These are phyloP conservation scores for Penicillium lividum DNA, from an alignment of 495 filamentous ascomycete genomes.

Conservation along the genomic window DNA sequence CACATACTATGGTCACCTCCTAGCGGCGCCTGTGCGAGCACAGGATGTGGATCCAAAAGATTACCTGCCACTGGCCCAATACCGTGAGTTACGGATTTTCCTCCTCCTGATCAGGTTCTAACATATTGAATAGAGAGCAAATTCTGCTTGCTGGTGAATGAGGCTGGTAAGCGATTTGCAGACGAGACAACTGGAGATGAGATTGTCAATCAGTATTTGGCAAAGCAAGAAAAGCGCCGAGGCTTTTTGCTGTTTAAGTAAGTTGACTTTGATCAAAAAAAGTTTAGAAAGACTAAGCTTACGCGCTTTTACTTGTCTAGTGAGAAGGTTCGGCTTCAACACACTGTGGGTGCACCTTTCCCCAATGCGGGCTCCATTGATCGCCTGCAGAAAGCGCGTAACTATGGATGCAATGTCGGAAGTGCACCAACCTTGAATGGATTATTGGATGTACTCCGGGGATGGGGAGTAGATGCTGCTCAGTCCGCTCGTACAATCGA, in stretches of 20 bases:
- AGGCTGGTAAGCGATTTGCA: conserved; percentile 20
- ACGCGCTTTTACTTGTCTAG: not conserved
- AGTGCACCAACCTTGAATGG: conserved; percentile 18
- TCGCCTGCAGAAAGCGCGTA: conserved; percentile 28
- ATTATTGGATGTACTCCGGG: conserved; percentile 13
- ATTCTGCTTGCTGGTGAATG: conserved; percentile 25
- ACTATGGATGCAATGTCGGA: conserved; percentile 29
- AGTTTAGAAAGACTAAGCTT: not conserved
- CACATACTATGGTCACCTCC: conserved; percentile 28
- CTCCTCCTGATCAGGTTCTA: not conserved
- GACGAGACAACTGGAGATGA: conserved; percentile 30
- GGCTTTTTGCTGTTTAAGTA: conserved; percentile 31
- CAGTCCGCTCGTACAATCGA: conserved; percentile 19
- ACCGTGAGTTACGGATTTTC: conserved; percentile 12
- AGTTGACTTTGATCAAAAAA: not conserved
- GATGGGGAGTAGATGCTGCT: conserved; percentile 21
- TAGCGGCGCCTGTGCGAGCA: conserved; percentile 23
- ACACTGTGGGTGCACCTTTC: conserved; percentile 25
- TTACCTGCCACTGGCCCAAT: conserved; percentile 29
- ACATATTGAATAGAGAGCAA: conserved; percentile 24
- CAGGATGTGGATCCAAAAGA: conserved; percentile 25
- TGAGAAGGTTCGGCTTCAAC: conserved; percentile 24
- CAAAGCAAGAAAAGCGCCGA: conserved; percentile 30
- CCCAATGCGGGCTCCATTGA: conserved; percentile 31
- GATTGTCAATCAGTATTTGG: conserved; percentile 33